phyloP scores from a whole-genome alignment of 2,329 filamentous ascomycete species.

The Sclerotinia minor region DNA sequence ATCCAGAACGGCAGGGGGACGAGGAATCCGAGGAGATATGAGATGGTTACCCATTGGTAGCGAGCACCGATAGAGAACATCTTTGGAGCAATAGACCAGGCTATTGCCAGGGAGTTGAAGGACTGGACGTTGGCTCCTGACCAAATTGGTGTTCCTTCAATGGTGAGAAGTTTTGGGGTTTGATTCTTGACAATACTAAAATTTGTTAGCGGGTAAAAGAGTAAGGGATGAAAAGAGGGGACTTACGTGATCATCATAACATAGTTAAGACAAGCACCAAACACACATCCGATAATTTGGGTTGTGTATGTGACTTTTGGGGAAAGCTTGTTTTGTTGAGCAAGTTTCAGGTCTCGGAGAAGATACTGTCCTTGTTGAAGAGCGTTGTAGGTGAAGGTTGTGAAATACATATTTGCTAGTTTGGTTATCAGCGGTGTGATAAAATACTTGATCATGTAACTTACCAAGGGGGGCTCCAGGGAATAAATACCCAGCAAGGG shows the following conservation, averaged over 20 bases:
- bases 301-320: constrained; percentile 45
- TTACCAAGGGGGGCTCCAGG: constrained; percentile 56
- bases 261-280: constrained; percentile 52
- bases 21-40: constrained; percentile 68
- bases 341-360: constrained; percentile 52
- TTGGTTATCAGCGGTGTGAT: not conserved
- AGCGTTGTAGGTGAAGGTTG: constrained; percentile 62
- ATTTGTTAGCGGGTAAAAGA: constrained; percentile 51
- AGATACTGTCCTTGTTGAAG: constrained; percentile 49
- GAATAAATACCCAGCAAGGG: constrained; percentile 50
- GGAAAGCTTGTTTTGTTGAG: constrained; percentile 50
- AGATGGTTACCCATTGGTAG: constrained; percentile 66
- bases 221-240: constrained; percentile 35
- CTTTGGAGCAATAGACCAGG: constrained; percentile 71
- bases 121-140: constrained; percentile 59
- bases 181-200: constrained; percentile 66
- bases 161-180: constrained; percentile 60
- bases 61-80: constrained; percentile 65
- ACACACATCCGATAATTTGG: constrained; percentile 44
- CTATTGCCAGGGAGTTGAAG: constrained; percentile 67
- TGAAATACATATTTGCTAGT: constrained; percentile 68
- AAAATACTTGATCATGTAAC: not conserved
- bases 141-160: constrained; percentile 59
- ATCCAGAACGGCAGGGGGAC: constrained; percentile 62
- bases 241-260: constrained; percentile 58